phyloP scores from a whole-genome alignment of 140 eudicot genomes.

The Cichorium intybus region DNA sequence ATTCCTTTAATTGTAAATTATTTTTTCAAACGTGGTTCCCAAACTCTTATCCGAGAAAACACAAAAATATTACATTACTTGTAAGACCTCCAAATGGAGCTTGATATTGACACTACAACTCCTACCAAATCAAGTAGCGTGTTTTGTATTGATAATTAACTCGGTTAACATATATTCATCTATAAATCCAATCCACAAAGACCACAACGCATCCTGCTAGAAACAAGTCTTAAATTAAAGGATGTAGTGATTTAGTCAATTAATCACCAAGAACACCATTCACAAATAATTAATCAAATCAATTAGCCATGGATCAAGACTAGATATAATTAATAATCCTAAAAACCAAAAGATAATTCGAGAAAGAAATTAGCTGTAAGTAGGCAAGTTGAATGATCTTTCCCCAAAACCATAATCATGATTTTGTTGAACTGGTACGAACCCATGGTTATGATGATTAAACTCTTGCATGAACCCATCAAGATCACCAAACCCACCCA shows the following conservation, averaged over 20 bases:
- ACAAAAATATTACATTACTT: constrained; percentile 21
- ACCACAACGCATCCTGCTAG: constrained; percentile 21
- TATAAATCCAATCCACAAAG: constrained; percentile 24
- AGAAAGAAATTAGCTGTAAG: constrained; percentile 31
- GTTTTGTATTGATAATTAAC: background rate
- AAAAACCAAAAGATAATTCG: background rate
- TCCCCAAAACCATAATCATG: constrained; percentile 59
- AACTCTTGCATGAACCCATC: constrained; percentile 82
- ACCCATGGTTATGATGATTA: constrained; percentile 32
- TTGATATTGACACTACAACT: constrained; percentile 33
- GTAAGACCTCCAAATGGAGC: constrained; percentile 39
- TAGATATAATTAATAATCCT: constrained; percentile 31
- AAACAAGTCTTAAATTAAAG: constrained; percentile 8
- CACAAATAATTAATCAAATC: constrained; percentile 29
- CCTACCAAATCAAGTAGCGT: background rate
- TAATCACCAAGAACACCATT: constrained; percentile 16
- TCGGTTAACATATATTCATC: constrained; percentile 20
- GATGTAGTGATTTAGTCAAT: constrained; percentile 7
- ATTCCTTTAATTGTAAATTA: background rate
- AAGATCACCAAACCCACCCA: constrained; percentile 71
- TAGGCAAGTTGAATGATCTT: constrained; percentile 44
- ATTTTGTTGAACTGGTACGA: constrained; percentile 42
- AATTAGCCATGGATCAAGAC: constrained; percentile 31
- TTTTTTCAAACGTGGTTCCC: background rate
- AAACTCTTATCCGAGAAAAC: constrained; percentile 7